Evolutionary conservation across 1,284 basidiomycete genomes (phyloP).

Genomic region (Anthracocystis walkeri): DNA sequence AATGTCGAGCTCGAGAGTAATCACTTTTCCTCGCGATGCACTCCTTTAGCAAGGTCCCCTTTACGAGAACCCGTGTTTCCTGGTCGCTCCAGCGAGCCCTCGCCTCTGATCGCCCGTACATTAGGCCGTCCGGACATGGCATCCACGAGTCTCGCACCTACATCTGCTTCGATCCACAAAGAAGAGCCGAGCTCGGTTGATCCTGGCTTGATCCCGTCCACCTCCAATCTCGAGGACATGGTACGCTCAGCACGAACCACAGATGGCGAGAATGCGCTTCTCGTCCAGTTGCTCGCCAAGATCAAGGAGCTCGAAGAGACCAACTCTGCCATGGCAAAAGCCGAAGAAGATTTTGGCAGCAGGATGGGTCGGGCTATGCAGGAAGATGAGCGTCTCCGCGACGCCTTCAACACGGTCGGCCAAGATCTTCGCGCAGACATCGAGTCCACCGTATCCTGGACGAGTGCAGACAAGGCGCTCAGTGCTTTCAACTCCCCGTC

Average conservation of each 20-base stretch:
- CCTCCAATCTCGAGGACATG: slow-evolving; percentile 42
- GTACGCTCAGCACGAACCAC: slow-evolving; percentile 20
- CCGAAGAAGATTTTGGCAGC: slow-evolving; percentile 56
- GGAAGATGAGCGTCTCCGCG: slow-evolving; percentile 59
- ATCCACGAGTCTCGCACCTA: neutral
- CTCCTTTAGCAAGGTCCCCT: slow-evolving; percentile 15
- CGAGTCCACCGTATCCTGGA: neutral
- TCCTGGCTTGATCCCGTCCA: slow-evolving; percentile 24
- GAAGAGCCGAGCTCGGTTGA: slow-evolving; percentile 8
- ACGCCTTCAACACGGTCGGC: slow-evolving; percentile 55
- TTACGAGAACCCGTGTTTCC: neutral
- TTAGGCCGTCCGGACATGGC: neutral
- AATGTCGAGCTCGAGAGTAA: slow-evolving; percentile 57
- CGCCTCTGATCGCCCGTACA: slow-evolving; percentile 5
- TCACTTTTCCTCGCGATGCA: neutral
- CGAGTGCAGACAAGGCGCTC: neutral
- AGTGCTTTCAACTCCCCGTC: neutral
- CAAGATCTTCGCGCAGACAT: slow-evolving; percentile 23
- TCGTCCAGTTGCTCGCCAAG: slow-evolving; percentile 59
- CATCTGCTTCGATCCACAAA: no score
- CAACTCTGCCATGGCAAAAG: slow-evolving; percentile 52
- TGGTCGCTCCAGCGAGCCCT: neutral
- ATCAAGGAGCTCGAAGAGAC: slow-evolving; percentile 63
- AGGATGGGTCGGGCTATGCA: slow-evolving; percentile 56
- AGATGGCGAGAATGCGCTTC: slow-evolving; percentile 48